These are phyloP conservation scores for Lunasporangiospora selenospora DNA, from an alignment of 192 early-diverging fungal species.

Conservation along the genomic window DNA sequence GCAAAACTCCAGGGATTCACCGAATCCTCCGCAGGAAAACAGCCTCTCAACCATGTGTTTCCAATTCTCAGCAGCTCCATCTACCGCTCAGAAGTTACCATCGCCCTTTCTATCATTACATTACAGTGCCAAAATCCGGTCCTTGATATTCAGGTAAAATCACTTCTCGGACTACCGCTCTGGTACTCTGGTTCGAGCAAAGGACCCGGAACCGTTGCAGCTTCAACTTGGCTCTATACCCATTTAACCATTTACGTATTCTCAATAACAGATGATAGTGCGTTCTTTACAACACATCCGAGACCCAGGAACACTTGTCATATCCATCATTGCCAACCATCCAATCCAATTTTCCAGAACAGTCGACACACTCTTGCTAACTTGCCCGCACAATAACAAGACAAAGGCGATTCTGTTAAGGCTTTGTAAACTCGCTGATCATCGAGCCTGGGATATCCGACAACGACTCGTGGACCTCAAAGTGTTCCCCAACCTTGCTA, in stretches of 20 bases:
- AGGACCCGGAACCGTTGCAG: no score
- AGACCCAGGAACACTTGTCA: constrained; percentile 23
- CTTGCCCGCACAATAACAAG: constrained; percentile 3
- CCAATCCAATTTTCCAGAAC: constrained; percentile 18
- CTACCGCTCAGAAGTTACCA: constrained; percentile 17
- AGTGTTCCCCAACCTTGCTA: constrained; percentile 32
- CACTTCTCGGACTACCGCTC: no score
- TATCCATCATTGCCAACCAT: constrained; percentile 23
- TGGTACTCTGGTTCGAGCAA: no score
- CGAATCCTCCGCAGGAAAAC: no score
- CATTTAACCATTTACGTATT: no score
- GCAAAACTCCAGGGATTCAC: not conserved
- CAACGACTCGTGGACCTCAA: constrained; percentile 23
- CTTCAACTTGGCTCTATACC: no score
- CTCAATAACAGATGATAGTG: constrained; percentile 17
- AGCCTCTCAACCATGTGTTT: not conserved
- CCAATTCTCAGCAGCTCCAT: constrained; percentile 18
- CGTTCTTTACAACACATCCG: constrained; percentile 8
- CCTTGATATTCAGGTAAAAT: constrained; percentile 29
- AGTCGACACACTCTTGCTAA: constrained; percentile 13
- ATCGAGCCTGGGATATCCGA: constrained; percentile 34
- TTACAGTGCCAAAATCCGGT: constrained; percentile 18
- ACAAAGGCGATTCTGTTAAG: constrained; percentile 18
- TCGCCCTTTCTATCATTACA: constrained; percentile 10
- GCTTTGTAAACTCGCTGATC: constrained; percentile 37